Evolutionary conservation across 768 basidiomycete species (phyloP).

Genomic region (Lactifluus hygrophoroides): DNA sequence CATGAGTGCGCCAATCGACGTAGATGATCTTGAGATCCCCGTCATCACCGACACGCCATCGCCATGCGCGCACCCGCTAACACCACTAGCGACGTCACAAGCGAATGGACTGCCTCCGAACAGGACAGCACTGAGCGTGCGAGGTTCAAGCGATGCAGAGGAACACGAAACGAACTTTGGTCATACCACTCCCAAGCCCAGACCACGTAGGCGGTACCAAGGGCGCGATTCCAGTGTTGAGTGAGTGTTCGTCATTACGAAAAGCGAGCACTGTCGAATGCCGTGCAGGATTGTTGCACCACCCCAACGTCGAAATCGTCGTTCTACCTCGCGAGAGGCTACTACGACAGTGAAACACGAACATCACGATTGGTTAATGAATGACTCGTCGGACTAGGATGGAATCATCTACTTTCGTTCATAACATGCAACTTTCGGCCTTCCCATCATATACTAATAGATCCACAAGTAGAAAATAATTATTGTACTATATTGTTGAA

Average conservation of each 20-base stretch:
- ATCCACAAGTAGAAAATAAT: neutral
- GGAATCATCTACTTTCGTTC: neutral
- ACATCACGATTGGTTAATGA: constrained; percentile 13
- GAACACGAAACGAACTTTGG: neutral
- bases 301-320: neutral
- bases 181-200: constrained; percentile 3
- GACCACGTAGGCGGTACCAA: neutral
- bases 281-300: constrained; percentile 6
- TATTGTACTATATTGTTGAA: neutral
- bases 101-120: neutral
- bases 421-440: neutral
- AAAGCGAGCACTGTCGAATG: neutral
- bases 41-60: neutral
- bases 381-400: constrained; percentile 16
- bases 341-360: neutral
- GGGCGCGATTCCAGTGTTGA: constrained; percentile 10
- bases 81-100: neutral
- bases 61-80: neutral
- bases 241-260: neutral
- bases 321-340: neutral
- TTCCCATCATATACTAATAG: neutral
- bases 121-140: neutral
- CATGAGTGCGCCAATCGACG: neutral
- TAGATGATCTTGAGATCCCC: constrained; percentile 1
- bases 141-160: neutral